Percentiles rank a stretch among this genome's conserved stretches.
phyloP scores from a whole-genome alignment of 106 monocot species.

The Gastrodia elata region DNA sequence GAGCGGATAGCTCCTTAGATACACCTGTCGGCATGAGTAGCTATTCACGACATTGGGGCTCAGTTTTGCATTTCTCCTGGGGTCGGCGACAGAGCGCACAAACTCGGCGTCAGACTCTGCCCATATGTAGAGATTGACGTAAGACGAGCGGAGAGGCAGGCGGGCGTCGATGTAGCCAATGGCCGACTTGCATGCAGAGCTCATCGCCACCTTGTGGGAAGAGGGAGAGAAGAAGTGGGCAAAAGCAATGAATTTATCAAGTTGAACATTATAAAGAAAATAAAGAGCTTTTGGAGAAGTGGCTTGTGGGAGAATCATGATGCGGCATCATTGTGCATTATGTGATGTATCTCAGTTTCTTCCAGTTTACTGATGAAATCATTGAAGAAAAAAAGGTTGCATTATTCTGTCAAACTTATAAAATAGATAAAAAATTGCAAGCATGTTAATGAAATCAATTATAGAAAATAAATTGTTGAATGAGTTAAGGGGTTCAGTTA shows the following conservation, averaged over 20 bases:
- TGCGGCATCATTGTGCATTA: constrained; percentile 2
- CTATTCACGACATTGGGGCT: constrained; percentile 30
- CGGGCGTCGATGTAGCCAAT: constrained; percentile 10
- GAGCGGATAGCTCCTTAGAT: constrained; percentile 48
- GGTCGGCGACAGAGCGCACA: constrained; percentile 16
- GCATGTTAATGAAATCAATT: too few relatives aligned
- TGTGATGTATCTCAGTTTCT: too few relatives aligned
- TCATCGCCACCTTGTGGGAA: not conserved
- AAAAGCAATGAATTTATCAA: not conserved
- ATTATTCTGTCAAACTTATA: not conserved
- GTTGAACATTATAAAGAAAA: too few relatives aligned
- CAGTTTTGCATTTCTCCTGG: not conserved
- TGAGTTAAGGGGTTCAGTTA: too few relatives aligned
- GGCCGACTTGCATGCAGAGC: constrained; percentile 5
- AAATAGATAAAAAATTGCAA: too few relatives aligned
- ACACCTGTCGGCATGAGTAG: constrained; percentile 52
- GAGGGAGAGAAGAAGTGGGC: not conserved
- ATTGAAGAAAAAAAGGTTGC: not conserved
- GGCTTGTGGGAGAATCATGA: not conserved
- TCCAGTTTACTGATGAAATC: too few relatives aligned
- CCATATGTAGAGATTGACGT: constrained; percentile 28
- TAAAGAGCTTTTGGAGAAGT: not conserved
- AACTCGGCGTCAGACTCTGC: constrained; percentile 57
- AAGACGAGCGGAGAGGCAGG: constrained; percentile 17
- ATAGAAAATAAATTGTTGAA: too few relatives aligned